A percentile compares a stretch with the other conserved stretches of the same genome.
These are phyloP conservation scores for Rhodomyrtus psidioides DNA, from an alignment of 441 rosid species.

Conservation along the genomic window DNA sequence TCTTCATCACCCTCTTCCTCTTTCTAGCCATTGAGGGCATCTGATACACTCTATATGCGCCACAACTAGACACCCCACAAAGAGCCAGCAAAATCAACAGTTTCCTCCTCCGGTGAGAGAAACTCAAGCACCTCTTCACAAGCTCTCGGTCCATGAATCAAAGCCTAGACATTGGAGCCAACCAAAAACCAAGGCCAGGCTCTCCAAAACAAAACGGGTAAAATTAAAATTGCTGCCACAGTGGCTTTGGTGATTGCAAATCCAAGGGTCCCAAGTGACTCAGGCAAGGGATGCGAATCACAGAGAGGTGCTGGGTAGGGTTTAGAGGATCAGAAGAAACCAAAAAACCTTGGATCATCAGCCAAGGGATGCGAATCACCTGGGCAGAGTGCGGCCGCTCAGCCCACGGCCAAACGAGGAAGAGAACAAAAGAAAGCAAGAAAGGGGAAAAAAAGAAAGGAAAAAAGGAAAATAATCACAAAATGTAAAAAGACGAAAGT, in stretches of 20 bases:
- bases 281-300: not conserved
- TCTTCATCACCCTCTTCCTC: conserved; percentile 4
- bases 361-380: too few relatives aligned
- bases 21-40: conserved; percentile 2
- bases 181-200: not conserved
- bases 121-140: not conserved
- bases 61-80: conserved; percentile 3
- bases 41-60: conserved; percentile 4
- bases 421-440: too few relatives aligned
- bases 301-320: not conserved
- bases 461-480: too few relatives aligned
- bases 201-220: not conserved
- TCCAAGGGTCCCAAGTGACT: not conserved
- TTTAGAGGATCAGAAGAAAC: not conserved
- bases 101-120: conserved; percentile 5
- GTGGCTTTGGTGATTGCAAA: not conserved
- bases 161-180: not conserved
- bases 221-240: not conserved
- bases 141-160: conserved; percentile 4
- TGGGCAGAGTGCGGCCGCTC: too few relatives aligned
- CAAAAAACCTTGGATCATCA: not conserved
- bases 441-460: too few relatives aligned
- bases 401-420: too few relatives aligned
- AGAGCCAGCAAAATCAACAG: not conserved
- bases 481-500: too few relatives aligned